Base-by-base conservation (phyloP, 1,284 basidiomycete genomes). In the Cronartium quercuum region DNA sequence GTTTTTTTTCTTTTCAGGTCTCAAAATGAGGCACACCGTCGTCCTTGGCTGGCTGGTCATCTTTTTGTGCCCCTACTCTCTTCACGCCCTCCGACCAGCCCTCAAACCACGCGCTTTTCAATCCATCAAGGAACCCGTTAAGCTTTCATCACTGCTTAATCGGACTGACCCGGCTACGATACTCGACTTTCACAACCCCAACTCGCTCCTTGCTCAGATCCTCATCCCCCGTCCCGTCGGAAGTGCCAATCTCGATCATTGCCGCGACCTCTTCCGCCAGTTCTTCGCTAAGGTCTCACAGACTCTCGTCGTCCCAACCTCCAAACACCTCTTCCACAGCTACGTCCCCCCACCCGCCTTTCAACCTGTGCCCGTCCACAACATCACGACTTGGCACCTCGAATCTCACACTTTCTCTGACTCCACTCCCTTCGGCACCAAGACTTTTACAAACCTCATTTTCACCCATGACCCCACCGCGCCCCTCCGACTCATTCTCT, bases 391-490 rank as follows among this genome's bases (percentile, higher is more conserved):
- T 24, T 73, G 70, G 70, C 5, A 66, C 4, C 38, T 76, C 35
- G 75, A 77, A 40, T 76, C 83, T 80, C 91, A 94, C 79, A 83
- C 84, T 37, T 97, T 96, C 83, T 87, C 84, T 3, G 88, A 85
- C 66, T 81, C 83, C n/a, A 98, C 96, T 0, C 96, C 96, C 0
- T 86, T 90, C 77, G 96, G 96, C 6, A 80, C 82, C 58, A 90
- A 88, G 77, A 84, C 85, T 41, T 96, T 99, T 82, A 90, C 88
- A 29, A 99, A 98, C 83, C 85, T 98, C 64, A 88, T 98, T 77
- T 92, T 94, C 51, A 98, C 96, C 15, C 95, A 97, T 81, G 90
- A 97, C 79, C 89, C 90, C 4, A 83, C 84, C n/a, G 92, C 95
- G 0, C 84, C 90, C 0, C 83, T 90, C 55, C 89, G 90, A 78